Evolutionary conservation across 176 grass and related monocot genomes (phyloP).

Genomic region (Neostapfia colusana): DNA sequence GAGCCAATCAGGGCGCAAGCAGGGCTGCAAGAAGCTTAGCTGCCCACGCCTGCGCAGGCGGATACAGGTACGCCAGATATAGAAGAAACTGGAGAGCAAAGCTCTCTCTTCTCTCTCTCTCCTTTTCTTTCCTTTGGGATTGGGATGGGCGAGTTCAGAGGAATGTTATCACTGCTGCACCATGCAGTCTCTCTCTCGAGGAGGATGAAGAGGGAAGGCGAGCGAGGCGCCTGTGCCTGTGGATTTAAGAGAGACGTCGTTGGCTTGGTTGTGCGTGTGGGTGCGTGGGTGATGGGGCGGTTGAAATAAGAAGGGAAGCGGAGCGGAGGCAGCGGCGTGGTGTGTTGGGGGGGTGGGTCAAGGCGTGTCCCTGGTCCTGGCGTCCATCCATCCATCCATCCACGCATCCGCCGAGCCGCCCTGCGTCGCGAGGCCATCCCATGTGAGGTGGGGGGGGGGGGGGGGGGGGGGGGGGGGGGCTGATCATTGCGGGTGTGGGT

Average conservation of each 20-base stretch:
- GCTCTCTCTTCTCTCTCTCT: neutral
- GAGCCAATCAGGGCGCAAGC: neutral
- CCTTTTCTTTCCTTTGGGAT: neutral
- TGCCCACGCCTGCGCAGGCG: neutral
- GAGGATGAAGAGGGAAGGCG: constrained; percentile 13
- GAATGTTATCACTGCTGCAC: constrained; percentile 25
- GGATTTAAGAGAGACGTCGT: constrained; percentile 23
- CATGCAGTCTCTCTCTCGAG: constrained; percentile 35
- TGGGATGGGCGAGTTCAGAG: constrained; percentile 45
- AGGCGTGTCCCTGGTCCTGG: constrained; percentile 57
- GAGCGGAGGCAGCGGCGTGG: constrained; percentile 4
- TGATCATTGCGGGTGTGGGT: constrained; percentile 46
- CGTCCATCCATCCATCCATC: neutral
- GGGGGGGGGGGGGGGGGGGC: too few relatives aligned
- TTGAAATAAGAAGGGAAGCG: constrained; percentile 11
- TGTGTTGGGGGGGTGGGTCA: constrained; percentile 50
- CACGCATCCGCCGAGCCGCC: too few relatives aligned
- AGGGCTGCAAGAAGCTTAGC: neutral
- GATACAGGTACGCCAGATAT: constrained; percentile 5
- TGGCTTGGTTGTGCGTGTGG: neutral
- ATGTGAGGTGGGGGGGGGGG: constrained; percentile 50
- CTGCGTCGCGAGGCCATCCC: constrained; percentile 49
- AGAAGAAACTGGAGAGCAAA: neutral
- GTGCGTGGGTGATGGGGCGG: neutral
- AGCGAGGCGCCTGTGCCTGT: neutral